A percentile compares a stretch with the other conserved stretches of the same genome.
These are phyloP conservation scores for Nepenthes alata DNA, from an alignment of 179 eudicot species.

Conservation along the genomic window DNA sequence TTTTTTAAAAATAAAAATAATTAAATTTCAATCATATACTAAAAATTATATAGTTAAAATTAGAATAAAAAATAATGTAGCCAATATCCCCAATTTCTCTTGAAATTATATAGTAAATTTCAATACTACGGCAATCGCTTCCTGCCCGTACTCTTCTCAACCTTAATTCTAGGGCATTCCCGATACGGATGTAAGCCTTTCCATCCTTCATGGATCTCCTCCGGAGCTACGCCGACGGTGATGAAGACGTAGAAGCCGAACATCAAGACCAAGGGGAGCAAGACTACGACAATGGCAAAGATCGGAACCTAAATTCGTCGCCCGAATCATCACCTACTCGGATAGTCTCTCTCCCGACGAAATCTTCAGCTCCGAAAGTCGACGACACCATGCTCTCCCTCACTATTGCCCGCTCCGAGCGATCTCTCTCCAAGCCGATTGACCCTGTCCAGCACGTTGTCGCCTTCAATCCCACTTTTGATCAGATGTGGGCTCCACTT, in stretches of 20 bases:
- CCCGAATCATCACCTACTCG: constrained; percentile 43
- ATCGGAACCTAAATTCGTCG: constrained; percentile 8
- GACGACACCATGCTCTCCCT: constrained; percentile 77
- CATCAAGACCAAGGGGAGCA: constrained; percentile 1
- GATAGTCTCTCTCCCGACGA: constrained; percentile 37
- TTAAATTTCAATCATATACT: too few species aligned
- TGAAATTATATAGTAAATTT: too few species aligned
- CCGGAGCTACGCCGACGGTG: constrained; percentile 26
- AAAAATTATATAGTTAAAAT: too few species aligned
- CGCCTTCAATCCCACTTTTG: constrained; percentile 66
- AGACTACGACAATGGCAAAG: not conserved
- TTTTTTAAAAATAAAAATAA: too few species aligned
- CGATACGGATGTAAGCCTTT: constrained; percentile 1
- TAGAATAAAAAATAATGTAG: too few species aligned
- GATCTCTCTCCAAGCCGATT: constrained; percentile 39
- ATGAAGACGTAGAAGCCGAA: constrained; percentile 9
- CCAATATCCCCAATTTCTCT: too few species aligned
- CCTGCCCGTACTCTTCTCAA: too few species aligned
- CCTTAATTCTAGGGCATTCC: constrained; percentile 10
- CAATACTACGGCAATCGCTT: too few species aligned
- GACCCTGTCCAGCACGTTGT: constrained; percentile 62
- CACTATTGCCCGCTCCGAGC: constrained; percentile 23
- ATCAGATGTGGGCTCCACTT: constrained; percentile 89
- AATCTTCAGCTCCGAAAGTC: constrained; percentile 71
- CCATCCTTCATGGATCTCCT: constrained; percentile 39